Percentiles rank a stretch among this genome's conserved stretches.
phyloP scores from a whole-genome alignment of 2,329 filamentous ascomycete species.

The Metarhizium anisopliae region DNA sequence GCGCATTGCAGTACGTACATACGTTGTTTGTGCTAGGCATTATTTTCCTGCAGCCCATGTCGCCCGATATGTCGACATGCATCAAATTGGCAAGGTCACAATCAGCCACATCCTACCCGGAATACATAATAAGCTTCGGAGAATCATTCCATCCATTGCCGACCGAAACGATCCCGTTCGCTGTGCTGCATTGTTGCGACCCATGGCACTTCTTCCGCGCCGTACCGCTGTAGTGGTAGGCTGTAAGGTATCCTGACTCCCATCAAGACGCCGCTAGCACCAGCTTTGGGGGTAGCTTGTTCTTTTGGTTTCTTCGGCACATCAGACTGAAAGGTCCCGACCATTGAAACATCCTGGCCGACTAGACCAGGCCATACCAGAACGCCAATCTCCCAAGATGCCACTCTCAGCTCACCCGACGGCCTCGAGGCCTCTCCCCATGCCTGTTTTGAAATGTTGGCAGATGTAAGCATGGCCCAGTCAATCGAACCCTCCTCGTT shows the following conservation, averaged over 20 bases:
- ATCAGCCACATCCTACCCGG: not conserved
- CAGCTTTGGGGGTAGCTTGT: slow-evolving; percentile 12
- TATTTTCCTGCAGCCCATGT: too few species aligned
- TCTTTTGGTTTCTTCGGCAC: slow-evolving; percentile 34
- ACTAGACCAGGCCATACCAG: slow-evolving; percentile 66
- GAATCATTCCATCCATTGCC: slow-evolving; percentile 22
- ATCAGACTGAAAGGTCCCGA: slow-evolving; percentile 59
- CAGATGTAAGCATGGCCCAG: slow-evolving; percentile 83
- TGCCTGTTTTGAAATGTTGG: slow-evolving; percentile 83
- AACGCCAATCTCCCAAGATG: slow-evolving; percentile 79
- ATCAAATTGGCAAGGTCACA: not conserved
- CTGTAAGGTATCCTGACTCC: slow-evolving; percentile 78
- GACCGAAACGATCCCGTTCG: slow-evolving; percentile 53
- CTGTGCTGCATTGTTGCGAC: slow-evolving; percentile 52
- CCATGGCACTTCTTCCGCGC: slow-evolving; percentile 61
- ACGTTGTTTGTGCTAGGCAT: too few species aligned
- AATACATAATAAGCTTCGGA: not conserved
- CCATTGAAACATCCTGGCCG: slow-evolving; percentile 47
- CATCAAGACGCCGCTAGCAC: slow-evolving; percentile 34
- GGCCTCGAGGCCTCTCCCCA: slow-evolving; percentile 62
- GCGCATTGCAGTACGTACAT: too few species aligned
- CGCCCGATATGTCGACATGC: not conserved
- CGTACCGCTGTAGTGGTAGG: slow-evolving; percentile 62
- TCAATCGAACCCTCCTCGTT: slow-evolving; percentile 48
- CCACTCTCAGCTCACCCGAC: slow-evolving; percentile 56